A percentile compares a stretch with the other conserved stretches of the same genome.
phyloP scores from a whole-genome alignment of 306 rosid species.

The Fragaria nilgerrensis region DNA sequence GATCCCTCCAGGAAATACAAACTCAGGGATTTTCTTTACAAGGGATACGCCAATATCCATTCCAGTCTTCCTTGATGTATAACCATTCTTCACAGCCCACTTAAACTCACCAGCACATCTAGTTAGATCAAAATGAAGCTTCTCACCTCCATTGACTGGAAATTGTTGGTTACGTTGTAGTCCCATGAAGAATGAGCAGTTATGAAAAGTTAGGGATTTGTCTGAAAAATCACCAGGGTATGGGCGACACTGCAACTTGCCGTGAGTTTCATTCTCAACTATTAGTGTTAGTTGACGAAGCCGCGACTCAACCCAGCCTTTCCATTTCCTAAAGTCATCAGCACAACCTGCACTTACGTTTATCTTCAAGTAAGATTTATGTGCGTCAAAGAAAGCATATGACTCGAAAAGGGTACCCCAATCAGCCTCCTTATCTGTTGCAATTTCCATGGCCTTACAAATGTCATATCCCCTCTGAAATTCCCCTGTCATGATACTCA shows the following conservation, averaged over 20 bases:
- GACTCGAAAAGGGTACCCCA: slow-evolving; percentile 91
- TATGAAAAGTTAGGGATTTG: slow-evolving; percentile 55
- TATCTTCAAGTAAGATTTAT: slow-evolving; percentile 75
- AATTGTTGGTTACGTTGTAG: slow-evolving; percentile 79
- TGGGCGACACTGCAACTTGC: slow-evolving; percentile 86
- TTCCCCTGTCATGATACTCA: slow-evolving; percentile 80
- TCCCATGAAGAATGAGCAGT: slow-evolving; percentile 80
- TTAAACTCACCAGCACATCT: slow-evolving; percentile 68
- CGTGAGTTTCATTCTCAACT: slow-evolving; percentile 73
- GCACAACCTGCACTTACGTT: slow-evolving; percentile 62
- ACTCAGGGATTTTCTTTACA: slow-evolving; percentile 67
- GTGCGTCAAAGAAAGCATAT: slow-evolving; percentile 71
- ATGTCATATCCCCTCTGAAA: slow-evolving; percentile 84
- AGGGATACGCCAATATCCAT: slow-evolving; percentile 73
- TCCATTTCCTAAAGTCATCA: slow-evolving; percentile 85
- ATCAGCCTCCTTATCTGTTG: slow-evolving; percentile 46
- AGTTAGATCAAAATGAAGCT: slow-evolving; percentile 44
- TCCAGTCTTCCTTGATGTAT: slow-evolving; percentile 63
- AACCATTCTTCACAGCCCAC: slow-evolving; percentile 54
- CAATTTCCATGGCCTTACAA: slow-evolving; percentile 79
- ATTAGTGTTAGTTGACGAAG: slow-evolving; percentile 79
- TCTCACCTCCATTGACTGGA: slow-evolving; percentile 53
- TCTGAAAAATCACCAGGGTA: slow-evolving; percentile 84
- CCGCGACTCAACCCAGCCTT: slow-evolving; percentile 98
- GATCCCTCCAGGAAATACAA: slow-evolving; percentile 71